Evolutionary conservation across 179 eudicot genomes (phyloP).

Genomic region (Corrigiola litoralis): DNA sequence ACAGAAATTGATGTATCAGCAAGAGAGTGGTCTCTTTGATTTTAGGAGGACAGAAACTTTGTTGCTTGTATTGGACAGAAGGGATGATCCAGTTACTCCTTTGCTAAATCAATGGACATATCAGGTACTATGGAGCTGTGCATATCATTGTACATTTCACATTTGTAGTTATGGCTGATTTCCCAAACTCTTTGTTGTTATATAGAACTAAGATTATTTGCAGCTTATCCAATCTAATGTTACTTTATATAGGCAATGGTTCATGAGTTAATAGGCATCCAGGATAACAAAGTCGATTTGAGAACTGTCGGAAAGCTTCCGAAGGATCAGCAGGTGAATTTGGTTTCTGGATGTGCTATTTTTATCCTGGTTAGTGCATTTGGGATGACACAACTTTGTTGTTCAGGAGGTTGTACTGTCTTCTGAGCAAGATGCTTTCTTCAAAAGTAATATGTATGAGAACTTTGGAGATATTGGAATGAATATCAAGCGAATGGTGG

Average conservation of each 20-base stretch:
- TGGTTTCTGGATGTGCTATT: neutral
- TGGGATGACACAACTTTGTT: slow-evolving; percentile 2
- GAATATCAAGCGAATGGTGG: slow-evolving; percentile 88
- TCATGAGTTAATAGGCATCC: slow-evolving; percentile 80
- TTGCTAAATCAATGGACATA: slow-evolving; percentile 94
- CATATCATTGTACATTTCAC: slow-evolving; percentile 1
- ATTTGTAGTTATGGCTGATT: slow-evolving; percentile 10
- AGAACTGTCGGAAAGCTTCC: slow-evolving; percentile 53
- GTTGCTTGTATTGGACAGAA: slow-evolving; percentile 73
- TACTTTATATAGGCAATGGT: slow-evolving; percentile 73
- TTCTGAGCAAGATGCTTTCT: slow-evolving; percentile 87
- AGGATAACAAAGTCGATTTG: slow-evolving; percentile 87
- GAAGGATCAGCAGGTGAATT: slow-evolving; percentile 79
- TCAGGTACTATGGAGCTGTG: slow-evolving; percentile 49
- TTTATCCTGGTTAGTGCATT: neutral
- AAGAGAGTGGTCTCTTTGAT: slow-evolving; percentile 92
- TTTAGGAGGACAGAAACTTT: slow-evolving; percentile 77
- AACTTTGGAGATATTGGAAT: slow-evolving; percentile 94
- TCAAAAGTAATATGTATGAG: slow-evolving; percentile 82
- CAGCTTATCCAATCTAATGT: slow-evolving; percentile 17
- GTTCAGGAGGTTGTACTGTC: slow-evolving; percentile 81
- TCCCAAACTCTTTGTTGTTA: slow-evolving; percentile 2
- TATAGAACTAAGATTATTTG: slow-evolving; percentile 6
- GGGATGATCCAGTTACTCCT: slow-evolving; percentile 93
- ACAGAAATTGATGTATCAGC: slow-evolving; percentile 94